A percentile compares a stretch with the other conserved stretches of the same genome.
These are phyloP conservation scores for Hemisphaericaspora xylanilytica DNA, from an alignment of 1,139 yeast genomes.

Conservation along the genomic window DNA sequence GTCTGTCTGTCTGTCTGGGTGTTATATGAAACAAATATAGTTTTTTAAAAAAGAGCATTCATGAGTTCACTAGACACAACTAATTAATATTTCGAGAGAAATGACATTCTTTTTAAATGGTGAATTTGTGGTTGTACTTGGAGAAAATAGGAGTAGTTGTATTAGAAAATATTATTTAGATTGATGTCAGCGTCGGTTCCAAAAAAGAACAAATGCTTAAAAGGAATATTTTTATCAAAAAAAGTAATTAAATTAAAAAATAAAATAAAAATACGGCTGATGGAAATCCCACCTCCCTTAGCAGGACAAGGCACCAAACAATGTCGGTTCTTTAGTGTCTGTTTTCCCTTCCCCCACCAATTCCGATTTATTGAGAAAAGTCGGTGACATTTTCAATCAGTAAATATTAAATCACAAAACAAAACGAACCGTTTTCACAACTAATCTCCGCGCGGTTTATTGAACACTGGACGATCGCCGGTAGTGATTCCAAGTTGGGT, in stretches of 20 bases:
- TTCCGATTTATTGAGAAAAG: background rate
- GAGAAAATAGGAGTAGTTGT: background rate
- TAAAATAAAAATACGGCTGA: constrained; percentile 5
- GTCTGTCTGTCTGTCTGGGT: background rate
- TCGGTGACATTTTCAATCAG: too few relatives aligned
- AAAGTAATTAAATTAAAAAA: constrained; percentile 4
- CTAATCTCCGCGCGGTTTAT: too few relatives aligned
- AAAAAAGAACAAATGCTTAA: background rate
- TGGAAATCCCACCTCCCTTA: background rate
- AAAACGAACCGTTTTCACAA: background rate
- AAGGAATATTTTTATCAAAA: background rate
- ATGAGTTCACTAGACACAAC: too few relatives aligned
- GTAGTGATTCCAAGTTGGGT: too few relatives aligned
- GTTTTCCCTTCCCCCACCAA: background rate
- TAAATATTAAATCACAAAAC: too few relatives aligned
- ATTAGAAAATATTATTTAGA: too few relatives aligned
- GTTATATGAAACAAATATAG: background rate
- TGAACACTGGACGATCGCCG: too few relatives aligned
- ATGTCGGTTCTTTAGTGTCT: background rate
- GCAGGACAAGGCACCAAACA: constrained; percentile 2
- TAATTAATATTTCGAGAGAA: too few relatives aligned
- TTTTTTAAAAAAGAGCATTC: too few relatives aligned
- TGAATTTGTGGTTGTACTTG: background rate
- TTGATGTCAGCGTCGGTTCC: constrained; percentile 3
- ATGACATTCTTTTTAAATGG: background rate